Percentiles rank a stretch among this genome's conserved stretches.
phyloP scores from a whole-genome alignment of 805 yeast genomes.

The Kluyveromyces siamensis region DNA sequence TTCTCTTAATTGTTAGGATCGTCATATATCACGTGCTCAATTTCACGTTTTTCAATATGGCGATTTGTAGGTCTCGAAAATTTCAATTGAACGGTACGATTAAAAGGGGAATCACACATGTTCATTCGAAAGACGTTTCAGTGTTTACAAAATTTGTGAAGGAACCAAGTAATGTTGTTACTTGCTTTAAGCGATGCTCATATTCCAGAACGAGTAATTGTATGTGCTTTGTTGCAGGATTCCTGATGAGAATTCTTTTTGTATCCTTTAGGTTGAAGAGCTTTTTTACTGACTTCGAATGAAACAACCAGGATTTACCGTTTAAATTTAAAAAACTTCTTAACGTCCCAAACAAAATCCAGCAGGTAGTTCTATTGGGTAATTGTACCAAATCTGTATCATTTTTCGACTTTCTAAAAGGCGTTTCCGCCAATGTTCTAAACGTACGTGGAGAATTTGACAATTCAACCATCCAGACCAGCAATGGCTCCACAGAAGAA shows the following conservation, averaged over 20 bases:
- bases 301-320: constrained; percentile 33
- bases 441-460: constrained; percentile 82
- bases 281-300: constrained; percentile 4
- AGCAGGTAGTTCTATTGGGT: constrained; percentile 79
- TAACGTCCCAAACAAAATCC: constrained; percentile 69
- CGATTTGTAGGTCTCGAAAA: too few relatives aligned
- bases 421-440: constrained; percentile 63
- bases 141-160: neutral
- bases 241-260: neutral
- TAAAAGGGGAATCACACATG: too few relatives aligned
- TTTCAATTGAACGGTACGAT: too few relatives aligned
- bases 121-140: neutral
- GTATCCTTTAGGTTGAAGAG: neutral
- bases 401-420: constrained; percentile 54
- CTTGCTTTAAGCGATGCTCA: constrained; percentile 85
- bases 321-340: constrained; percentile 60
- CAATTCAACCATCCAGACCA: constrained; percentile 29
- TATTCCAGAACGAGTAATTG: constrained; percentile 79
- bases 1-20: too few relatives aligned
- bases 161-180: constrained; percentile 41
- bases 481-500: constrained; percentile 14
- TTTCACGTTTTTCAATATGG: too few relatives aligned
- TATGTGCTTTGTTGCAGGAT: constrained; percentile 21
- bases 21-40: too few relatives aligned
- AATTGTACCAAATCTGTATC: constrained; percentile 63